Conservation (phyloP, 805 yeast species). For the Teunomyces stri region DNA sequence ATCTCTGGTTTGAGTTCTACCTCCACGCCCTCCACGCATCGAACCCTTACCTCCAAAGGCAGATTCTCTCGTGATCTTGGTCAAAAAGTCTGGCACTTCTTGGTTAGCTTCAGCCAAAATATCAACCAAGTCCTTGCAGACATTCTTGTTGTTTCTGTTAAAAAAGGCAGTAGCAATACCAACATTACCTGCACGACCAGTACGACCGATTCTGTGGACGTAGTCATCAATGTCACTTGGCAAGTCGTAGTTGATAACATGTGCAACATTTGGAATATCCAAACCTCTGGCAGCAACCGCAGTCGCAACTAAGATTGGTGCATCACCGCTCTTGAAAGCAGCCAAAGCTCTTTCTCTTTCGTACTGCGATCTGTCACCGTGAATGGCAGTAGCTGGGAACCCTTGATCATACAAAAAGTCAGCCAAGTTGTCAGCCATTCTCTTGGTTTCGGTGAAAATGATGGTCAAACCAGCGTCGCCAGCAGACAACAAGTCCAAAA, state of each 20-base stretch:
- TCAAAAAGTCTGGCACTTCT: constrained; percentile 90
- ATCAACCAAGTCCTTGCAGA: constrained; percentile 83
- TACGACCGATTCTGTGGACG: constrained; percentile 99
- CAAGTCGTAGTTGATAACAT: constrained; percentile 94
- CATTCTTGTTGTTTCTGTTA: constrained; percentile 90
- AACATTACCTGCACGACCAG: constrained; percentile 99
- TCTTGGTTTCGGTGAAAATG: constrained; percentile 96
- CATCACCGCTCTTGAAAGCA: constrained; percentile 86
- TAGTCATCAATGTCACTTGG: constrained; percentile 98
- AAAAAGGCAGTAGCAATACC: constrained; percentile 99
- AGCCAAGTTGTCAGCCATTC: constrained; percentile 95
- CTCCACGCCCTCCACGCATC: constrained; percentile 57
- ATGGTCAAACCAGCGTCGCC: constrained; percentile 84
- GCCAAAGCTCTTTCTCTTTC: constrained; percentile 98
- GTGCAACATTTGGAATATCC: constrained; percentile 98
- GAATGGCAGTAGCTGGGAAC: constrained; percentile 97
- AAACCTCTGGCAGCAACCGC: constrained; percentile 99
- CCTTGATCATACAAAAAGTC: constrained; percentile 86
- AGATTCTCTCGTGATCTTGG: constrained; percentile 74
- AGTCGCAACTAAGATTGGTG: constrained; percentile 96
- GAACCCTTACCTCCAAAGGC: constrained; percentile 47
- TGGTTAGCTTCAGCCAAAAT: constrained; percentile 94
- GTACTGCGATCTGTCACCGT: constrained; percentile 97
- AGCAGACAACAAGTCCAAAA: constrained; percentile 78
- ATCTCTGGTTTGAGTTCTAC: constrained; percentile 49